These are phyloP conservation scores for Penicillium manginii DNA, from an alignment of 495 filamentous ascomycete species.

Conservation along the genomic window DNA sequence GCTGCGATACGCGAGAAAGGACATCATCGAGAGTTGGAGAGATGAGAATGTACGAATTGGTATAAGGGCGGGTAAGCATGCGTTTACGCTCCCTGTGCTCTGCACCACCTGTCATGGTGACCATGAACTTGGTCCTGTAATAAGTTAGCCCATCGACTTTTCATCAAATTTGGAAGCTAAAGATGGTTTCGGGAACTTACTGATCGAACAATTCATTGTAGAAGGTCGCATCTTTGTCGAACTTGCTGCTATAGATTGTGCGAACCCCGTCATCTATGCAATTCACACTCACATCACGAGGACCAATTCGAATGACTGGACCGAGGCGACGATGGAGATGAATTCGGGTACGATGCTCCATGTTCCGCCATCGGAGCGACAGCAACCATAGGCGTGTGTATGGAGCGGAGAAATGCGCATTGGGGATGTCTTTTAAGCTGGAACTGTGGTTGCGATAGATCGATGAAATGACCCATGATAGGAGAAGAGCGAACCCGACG, in stretches of 20 bases:
- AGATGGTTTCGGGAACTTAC: slow-evolving; percentile 1
- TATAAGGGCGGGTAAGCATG: slow-evolving; percentile 6
- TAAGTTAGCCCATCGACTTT: too few relatives aligned
- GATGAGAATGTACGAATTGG: slow-evolving; percentile 7
- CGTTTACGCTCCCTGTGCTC: slow-evolving; percentile 6
- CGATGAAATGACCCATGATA: too few relatives aligned
- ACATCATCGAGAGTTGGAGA: slow-evolving; percentile 1
- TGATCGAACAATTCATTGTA: slow-evolving; percentile 7
- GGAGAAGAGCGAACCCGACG: too few relatives aligned
- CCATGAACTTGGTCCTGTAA: neutral
- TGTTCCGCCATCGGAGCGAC: slow-evolving; percentile 4
- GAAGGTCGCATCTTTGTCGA: slow-evolving; percentile 6
- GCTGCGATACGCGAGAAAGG: slow-evolving; percentile 3
- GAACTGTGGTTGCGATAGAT: too few relatives aligned
- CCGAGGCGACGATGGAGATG: slow-evolving; percentile 8
- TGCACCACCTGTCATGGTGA: slow-evolving; percentile 5
- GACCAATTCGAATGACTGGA: slow-evolving; percentile 7
- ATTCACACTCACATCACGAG: slow-evolving; percentile 6
- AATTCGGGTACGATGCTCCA: slow-evolving; percentile 8
- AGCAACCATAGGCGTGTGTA: too few relatives aligned
- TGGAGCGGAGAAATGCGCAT: too few relatives aligned
- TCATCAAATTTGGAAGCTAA: neutral
- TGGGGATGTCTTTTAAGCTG: too few relatives aligned
- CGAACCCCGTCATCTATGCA: slow-evolving; percentile 6
- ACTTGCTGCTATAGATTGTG: slow-evolving; percentile 8